phyloP scores from a whole-genome alignment of 2,329 filamentous ascomycete species.

The Penicillium decumbens region DNA sequence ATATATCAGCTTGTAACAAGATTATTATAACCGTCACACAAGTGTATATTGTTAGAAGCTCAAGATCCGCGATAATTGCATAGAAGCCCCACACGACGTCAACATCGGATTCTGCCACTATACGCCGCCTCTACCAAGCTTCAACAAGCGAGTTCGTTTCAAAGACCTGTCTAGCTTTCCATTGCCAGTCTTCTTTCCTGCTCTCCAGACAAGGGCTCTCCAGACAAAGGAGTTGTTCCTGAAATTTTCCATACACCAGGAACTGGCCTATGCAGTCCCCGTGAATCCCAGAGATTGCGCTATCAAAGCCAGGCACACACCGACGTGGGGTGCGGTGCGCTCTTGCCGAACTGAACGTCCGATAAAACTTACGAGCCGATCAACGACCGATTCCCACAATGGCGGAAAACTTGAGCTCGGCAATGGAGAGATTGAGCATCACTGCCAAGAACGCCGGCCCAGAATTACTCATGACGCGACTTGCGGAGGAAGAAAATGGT shows the following conservation, averaged over 20 bases:
- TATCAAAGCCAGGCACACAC: neutral
- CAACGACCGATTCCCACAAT: conserved; percentile 11
- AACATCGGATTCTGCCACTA: conserved; percentile 21
- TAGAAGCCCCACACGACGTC: conserved; percentile 26
- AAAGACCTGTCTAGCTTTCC: neutral
- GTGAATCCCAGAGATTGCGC: neutral
- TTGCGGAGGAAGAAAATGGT: conserved; percentile 30
- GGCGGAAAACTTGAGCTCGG: conserved; percentile 26
- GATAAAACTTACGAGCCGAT: neutral
- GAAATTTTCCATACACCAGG: neutral
- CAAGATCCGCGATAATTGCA: neutral
- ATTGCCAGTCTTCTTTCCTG: neutral
- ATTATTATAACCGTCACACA: too few relatives aligned
- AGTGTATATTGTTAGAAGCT: too few relatives aligned
- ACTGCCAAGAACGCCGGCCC: conserved; percentile 22
- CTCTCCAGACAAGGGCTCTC: neutral
- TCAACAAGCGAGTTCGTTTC: neutral
- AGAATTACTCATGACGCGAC: conserved; percentile 26
- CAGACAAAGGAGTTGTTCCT: neutral
- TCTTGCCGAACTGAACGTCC: conserved; percentile 8
- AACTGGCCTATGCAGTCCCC: neutral
- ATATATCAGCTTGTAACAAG: too few relatives aligned
- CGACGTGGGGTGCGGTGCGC: conserved; percentile 11
- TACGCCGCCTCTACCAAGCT: conserved; percentile 17
- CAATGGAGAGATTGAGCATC: conserved; percentile 28